phyloP scores from a whole-genome alignment of 1,139 yeast genomes.

The Hemisphaericaspora lyxosophila region DNA sequence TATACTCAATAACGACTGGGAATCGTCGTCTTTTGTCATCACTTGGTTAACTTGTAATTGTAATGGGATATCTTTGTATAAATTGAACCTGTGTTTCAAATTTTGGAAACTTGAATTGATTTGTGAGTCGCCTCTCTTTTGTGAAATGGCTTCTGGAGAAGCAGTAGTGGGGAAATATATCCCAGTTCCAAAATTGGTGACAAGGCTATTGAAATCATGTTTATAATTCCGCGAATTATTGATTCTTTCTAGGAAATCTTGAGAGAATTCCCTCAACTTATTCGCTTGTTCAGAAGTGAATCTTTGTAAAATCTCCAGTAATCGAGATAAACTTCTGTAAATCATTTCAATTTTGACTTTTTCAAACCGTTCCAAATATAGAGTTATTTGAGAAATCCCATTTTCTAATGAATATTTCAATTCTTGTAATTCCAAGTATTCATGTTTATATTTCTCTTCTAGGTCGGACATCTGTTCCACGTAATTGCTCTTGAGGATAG shows the following conservation, averaged over 20 bases:
- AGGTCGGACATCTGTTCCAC: constrained; percentile 28
- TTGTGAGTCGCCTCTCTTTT: constrained; percentile 8
- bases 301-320: constrained; percentile 37
- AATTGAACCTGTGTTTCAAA: constrained; percentile 38
- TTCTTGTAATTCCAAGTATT: constrained; percentile 34
- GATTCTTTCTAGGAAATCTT: constrained; percentile 23
- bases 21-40: constrained; percentile 13
- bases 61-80: constrained; percentile 44
- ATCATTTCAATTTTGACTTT: constrained; percentile 33
- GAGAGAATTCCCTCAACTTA: constrained; percentile 28
- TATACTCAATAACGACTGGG: constrained; percentile 23
- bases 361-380: constrained; percentile 38
- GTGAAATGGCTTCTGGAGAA: constrained; percentile 25
- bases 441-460: constrained; percentile 34
- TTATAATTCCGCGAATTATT: constrained; percentile 29
- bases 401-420: constrained; percentile 32
- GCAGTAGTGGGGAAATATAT: constrained; percentile 39
- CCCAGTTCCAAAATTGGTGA: constrained; percentile 37
- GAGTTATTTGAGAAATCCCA: constrained; percentile 24
- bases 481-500: constrained; percentile 34
- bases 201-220: constrained; percentile 27
- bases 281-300: constrained; percentile 29
- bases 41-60: constrained; percentile 27
- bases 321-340: constrained; percentile 34
- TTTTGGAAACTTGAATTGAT: constrained; percentile 34